These are phyloP conservation scores for Boletus fagicola DNA, from an alignment of 768 basidiomycete species.

Conservation along the genomic window DNA sequence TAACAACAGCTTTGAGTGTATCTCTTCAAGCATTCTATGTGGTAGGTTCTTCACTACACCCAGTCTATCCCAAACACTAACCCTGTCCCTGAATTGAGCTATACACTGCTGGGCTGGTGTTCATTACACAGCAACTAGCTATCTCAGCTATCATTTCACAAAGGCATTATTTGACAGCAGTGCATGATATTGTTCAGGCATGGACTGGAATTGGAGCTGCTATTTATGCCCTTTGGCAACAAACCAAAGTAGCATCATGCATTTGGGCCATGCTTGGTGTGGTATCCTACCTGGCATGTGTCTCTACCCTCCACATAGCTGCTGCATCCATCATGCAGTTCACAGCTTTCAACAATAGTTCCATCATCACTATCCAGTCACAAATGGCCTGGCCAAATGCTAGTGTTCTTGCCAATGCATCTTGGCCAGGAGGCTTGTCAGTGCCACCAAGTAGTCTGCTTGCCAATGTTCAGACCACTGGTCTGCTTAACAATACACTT, in stretches of 20 bases:
- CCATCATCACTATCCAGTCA: not conserved
- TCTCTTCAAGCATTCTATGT: conserved; percentile 4
- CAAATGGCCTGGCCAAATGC: conserved; percentile 6
- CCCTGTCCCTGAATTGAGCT: not conserved
- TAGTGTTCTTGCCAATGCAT: not conserved
- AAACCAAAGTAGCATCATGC: conserved; percentile 14
- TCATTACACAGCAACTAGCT: conserved; percentile 20
- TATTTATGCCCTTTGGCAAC: conserved; percentile 12
- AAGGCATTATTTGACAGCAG: conserved; percentile 14
- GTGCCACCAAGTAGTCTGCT: not conserved
- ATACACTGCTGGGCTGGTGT: conserved; percentile 20
- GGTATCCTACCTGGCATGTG: conserved; percentile 14
- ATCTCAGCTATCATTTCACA: not conserved
- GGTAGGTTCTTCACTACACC: not conserved
- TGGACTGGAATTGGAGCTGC: conserved; percentile 28
- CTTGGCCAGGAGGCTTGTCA: too few species aligned
- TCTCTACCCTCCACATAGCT: conserved; percentile 21
- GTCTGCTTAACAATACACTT: conserved; percentile 11
- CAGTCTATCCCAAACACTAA: not conserved
- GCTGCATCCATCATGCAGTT: conserved; percentile 25
- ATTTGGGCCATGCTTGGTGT: conserved; percentile 12
- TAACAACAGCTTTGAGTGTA: not conserved
- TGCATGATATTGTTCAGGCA: conserved; percentile 20
- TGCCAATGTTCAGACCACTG: not conserved
- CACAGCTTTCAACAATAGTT: conserved; percentile 7